A percentile compares a stretch with the other conserved stretches of the same genome.
Conservation (phyloP, 1,284 basidiomycete species). For the Sanghuangporus sanghuang region DNA sequence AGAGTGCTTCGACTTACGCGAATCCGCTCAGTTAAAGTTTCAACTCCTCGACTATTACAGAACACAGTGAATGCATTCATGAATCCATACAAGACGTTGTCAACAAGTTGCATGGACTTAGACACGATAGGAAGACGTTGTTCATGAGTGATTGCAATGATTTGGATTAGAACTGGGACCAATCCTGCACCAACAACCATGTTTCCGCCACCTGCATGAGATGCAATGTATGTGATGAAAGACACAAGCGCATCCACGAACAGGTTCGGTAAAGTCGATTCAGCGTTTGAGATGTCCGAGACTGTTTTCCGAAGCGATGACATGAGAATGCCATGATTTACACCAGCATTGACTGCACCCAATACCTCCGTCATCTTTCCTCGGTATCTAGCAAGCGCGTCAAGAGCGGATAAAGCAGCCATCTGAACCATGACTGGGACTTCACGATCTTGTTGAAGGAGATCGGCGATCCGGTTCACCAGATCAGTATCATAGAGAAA, state of each 20-base stretch:
- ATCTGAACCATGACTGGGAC: slow-evolving; percentile 72
- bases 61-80: slow-evolving; percentile 87
- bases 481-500: slow-evolving; percentile 96
- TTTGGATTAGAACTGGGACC: slow-evolving; percentile 83
- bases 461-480: slow-evolving; percentile 82
- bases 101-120: slow-evolving; percentile 89
- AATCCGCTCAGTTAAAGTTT: slow-evolving; percentile 81
- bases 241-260: slow-evolving; percentile 85
- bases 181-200: slow-evolving; percentile 98
- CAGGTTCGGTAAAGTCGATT: slow-evolving; percentile 68
- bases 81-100: slow-evolving; percentile 89
- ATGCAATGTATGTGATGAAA: slow-evolving; percentile 85
- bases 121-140: slow-evolving; percentile 69
- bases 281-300: slow-evolving; percentile 58
- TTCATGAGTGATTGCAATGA: slow-evolving; percentile 73
- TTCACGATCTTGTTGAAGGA: slow-evolving; percentile 74
- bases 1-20: slow-evolving; percentile 46
- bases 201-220: slow-evolving; percentile 79
- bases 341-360: slow-evolving; percentile 88
- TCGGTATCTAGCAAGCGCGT: slow-evolving; percentile 85
- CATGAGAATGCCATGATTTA: slow-evolving; percentile 95
- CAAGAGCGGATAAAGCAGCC: slow-evolving; percentile 83
- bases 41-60: slow-evolving; percentile 80
- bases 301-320: slow-evolving; percentile 79
- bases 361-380: slow-evolving; percentile 83